Percentiles rank a stretch among this genome's conserved stretches.
Conservation (phyloP, 495 filamentous ascomycete genomes). For the Xylaria cubensis region DNA sequence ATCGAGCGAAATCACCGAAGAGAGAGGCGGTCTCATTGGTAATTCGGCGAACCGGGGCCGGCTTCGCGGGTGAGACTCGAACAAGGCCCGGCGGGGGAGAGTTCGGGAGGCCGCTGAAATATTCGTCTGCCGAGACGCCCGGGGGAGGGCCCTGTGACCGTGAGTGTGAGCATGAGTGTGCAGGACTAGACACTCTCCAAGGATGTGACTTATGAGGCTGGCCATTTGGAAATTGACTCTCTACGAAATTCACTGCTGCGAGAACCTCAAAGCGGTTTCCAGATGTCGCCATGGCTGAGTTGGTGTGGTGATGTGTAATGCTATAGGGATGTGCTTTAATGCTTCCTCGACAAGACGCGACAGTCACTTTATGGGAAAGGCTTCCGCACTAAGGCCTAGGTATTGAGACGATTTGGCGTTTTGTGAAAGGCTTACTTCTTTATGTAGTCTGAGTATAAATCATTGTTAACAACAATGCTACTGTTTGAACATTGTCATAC, state of each 20-base stretch:
- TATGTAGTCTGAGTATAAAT: not conserved
- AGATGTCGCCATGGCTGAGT: not conserved
- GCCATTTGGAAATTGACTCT: slow-evolving; percentile 4
- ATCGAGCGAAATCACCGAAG: slow-evolving; percentile 77
- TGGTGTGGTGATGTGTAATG: not conserved
- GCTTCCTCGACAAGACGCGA: not conserved
- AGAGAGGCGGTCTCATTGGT: slow-evolving; percentile 65
- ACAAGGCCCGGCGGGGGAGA: slow-evolving; percentile 51
- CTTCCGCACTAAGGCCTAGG: not conserved
- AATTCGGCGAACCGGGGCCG: slow-evolving; percentile 63
- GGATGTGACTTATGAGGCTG: not conserved
- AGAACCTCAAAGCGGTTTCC: not conserved
- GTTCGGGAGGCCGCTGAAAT: slow-evolving; percentile 57
- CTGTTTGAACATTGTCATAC: not conserved
- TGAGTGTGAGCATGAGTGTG: too few relatives aligned
- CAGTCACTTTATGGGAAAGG: not conserved
- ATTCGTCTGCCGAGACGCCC: not conserved
- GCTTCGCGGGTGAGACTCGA: slow-evolving; percentile 55
- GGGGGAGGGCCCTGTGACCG: not conserved
- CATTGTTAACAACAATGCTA: not conserved
- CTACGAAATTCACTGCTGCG: not conserved
- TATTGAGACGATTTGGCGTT: not conserved
- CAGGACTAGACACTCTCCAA: not conserved
- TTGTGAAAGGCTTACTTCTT: not conserved
- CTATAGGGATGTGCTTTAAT: not conserved